These are phyloP conservation scores for Cercospora beticola DNA, from an alignment of 2,329 filamentous ascomycete species.

Conservation along the genomic window DNA sequence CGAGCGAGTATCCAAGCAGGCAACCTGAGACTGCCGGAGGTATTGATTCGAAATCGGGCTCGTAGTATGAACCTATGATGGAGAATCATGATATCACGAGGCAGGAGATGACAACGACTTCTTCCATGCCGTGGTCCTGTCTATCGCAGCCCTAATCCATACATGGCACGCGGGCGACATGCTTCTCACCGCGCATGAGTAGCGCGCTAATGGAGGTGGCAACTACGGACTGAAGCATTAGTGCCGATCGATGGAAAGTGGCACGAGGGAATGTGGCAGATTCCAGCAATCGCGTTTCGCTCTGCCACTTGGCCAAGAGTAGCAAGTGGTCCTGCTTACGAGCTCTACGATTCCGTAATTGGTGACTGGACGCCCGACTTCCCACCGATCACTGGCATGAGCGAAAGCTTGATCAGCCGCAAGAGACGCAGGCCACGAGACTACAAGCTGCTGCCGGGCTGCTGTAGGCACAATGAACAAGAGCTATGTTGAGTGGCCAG, in stretches of 20 bases:
- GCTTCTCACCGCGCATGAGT: not conserved
- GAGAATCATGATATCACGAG: not conserved
- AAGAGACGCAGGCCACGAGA: not conserved
- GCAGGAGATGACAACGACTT: not conserved
- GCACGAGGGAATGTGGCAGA: not conserved
- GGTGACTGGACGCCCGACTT: not conserved
- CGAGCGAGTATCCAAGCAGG: conserved; percentile 23
- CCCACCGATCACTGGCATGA: not conserved
- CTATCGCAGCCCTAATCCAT: too few species aligned
- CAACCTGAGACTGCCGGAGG: conserved; percentile 3
- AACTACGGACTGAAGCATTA: not conserved
- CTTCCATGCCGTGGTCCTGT: not conserved
- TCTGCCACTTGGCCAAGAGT: not conserved
- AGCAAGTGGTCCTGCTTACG: not conserved
- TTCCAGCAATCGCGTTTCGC: not conserved
- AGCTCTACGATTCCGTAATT: not conserved
- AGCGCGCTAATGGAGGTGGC: not conserved
- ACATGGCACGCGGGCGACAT: not conserved
- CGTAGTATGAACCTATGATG: conserved; percentile 3
- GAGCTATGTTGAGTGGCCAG: not conserved
- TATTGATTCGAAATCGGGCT: conserved; percentile 16
- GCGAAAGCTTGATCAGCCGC: not conserved
- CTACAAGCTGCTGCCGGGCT: not conserved
- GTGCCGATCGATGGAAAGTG: not conserved
- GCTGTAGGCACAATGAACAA: not conserved